These are phyloP conservation scores for Takashimella tepidaria DNA, from an alignment of 1,284 basidiomycete species.

Conservation along the genomic window DNA sequence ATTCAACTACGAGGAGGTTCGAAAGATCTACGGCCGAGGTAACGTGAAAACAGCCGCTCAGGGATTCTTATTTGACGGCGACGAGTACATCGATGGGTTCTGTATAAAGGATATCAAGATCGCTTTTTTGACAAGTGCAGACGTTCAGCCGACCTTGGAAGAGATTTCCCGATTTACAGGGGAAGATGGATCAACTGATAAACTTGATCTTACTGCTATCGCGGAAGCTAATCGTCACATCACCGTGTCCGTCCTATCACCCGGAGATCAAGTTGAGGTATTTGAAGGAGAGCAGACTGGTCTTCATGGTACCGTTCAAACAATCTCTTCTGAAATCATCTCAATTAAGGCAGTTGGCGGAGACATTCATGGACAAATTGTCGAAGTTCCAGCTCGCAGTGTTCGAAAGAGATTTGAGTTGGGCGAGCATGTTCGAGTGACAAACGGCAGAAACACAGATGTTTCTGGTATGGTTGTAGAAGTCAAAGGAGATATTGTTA, in stretches of 20 bases:
- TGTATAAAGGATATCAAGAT: constrained; percentile 94
- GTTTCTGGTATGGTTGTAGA: constrained; percentile 95
- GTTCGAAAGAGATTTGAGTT: constrained; percentile 93
- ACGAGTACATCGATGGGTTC: constrained; percentile 91
- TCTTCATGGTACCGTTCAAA: constrained; percentile 84
- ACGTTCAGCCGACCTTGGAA: constrained; percentile 91
- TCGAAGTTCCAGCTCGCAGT: constrained; percentile 78
- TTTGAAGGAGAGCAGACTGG: constrained; percentile 95
- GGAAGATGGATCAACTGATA: constrained; percentile 32
- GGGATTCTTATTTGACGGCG: constrained; percentile 80
- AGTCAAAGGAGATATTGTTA: constrained; percentile 84
- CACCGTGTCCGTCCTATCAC: constrained; percentile 77
- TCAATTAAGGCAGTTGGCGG: constrained; percentile 59
- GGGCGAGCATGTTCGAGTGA: constrained; percentile 98
- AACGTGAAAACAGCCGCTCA: constrained; percentile 60
- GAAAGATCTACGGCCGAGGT: constrained; percentile 76
- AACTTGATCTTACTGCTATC: constrained; percentile 43
- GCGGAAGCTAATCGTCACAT: constrained; percentile 42
- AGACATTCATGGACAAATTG: constrained; percentile 65
- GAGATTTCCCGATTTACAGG: constrained; percentile 89
- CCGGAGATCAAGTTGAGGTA: constrained; percentile 95
- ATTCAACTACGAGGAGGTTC: constrained; percentile 91
- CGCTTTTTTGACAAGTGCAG: constrained; percentile 71
- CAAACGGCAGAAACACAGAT: constrained; percentile 88
- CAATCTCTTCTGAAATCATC: constrained; percentile 81